Conservation (phyloP, 2,329 filamentous ascomycete genomes). For the Cladophialophora exuberans region DNA sequence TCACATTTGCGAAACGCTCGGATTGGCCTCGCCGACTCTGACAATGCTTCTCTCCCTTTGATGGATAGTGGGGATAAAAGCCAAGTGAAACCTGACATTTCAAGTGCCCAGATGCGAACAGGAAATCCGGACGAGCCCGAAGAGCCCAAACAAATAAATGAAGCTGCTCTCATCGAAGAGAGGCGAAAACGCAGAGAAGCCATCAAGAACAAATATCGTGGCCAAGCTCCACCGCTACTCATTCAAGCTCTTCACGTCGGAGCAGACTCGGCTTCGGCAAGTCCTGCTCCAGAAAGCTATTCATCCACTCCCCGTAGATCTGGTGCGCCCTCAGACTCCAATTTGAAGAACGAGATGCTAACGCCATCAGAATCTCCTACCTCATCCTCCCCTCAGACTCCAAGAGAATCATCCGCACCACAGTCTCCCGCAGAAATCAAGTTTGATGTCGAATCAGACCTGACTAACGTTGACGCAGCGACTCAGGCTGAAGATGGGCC, state of each 20-base stretch:
- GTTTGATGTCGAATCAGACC: conserved; percentile 67
- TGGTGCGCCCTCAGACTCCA: conserved; percentile 43
- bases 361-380: conserved; percentile 40
- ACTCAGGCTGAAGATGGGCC: conserved; percentile 63
- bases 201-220: conserved; percentile 78
- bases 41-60: too few species aligned
- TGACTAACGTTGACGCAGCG: conserved; percentile 61
- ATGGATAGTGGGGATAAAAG: too few species aligned
- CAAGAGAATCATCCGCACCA: conserved; percentile 51
- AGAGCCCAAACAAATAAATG: conserved; percentile 68
- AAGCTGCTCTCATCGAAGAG: conserved; percentile 81
- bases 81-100: background rate
- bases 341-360: conserved; percentile 44
- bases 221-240: conserved; percentile 70
- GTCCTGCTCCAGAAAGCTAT: conserved; percentile 47
- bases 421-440: conserved; percentile 64
- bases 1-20: too few species aligned
- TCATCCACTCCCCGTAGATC: conserved; percentile 34
- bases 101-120: conserved; percentile 23
- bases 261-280: conserved; percentile 60
- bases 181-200: conserved; percentile 83
- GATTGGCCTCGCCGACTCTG: too few species aligned
- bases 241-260: conserved; percentile 72
- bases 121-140: conserved; percentile 37
- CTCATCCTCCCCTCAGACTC: conserved; percentile 51